Conservation (phyloP, 192 early-diverging fungal genomes). For the Umbelopsis ramanniana region DNA sequence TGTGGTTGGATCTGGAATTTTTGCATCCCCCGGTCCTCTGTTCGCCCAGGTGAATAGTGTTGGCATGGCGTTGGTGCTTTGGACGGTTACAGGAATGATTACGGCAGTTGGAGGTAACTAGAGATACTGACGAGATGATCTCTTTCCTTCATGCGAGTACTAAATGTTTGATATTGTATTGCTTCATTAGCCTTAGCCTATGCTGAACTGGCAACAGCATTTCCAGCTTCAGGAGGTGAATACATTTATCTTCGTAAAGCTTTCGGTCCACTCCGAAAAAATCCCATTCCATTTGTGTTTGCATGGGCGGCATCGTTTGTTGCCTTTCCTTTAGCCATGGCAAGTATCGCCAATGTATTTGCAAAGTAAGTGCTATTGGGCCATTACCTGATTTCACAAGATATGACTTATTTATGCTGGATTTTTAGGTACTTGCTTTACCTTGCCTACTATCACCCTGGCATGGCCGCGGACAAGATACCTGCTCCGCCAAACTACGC, state of each 20-base stretch:
- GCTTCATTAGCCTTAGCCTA: constrained; percentile 34
- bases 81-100: constrained; percentile 41
- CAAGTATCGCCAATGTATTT: constrained; percentile 39
- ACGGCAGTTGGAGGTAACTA: constrained; percentile 30
- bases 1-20: constrained; percentile 64
- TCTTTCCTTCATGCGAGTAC: too few relatives aligned
- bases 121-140: too few relatives aligned
- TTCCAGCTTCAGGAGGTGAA: constrained; percentile 55
- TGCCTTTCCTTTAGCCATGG: constrained; percentile 47
- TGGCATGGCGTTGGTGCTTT: constrained; percentile 42
- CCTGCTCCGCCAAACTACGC: constrained; percentile 12
- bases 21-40: constrained; percentile 65
- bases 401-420: too few relatives aligned
- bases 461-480: constrained; percentile 16
- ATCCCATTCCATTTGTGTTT: constrained; percentile 56
- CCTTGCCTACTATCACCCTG: constrained; percentile 31
- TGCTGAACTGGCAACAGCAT: constrained; percentile 46
- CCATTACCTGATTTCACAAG: too few relatives aligned
- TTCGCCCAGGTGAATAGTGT: constrained; percentile 39
- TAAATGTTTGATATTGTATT: too few relatives aligned
- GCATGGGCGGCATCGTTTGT: constrained; percentile 52
- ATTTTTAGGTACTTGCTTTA: constrained; percentile 1
- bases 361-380: constrained; percentile 24
- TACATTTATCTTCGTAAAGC: constrained; percentile 60
- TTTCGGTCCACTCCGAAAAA: constrained; percentile 45